phyloP scores from a whole-genome alignment of 2,329 filamentous ascomycete species.

The Rhynchosporium secalis region DNA sequence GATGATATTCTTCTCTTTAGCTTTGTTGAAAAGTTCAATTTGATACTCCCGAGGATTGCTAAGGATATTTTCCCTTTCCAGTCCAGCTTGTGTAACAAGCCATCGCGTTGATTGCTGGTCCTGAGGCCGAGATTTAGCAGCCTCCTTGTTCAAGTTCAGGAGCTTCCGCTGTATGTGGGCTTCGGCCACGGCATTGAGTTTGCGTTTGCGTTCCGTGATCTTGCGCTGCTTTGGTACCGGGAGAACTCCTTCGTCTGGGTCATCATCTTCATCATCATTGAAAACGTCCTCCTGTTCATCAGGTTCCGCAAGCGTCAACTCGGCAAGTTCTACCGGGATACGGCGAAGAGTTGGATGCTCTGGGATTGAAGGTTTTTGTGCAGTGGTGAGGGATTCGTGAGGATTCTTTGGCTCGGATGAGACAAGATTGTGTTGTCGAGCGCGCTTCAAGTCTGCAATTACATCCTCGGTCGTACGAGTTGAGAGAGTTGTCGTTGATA shows the following conservation, averaged over 20 bases:
- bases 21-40: conserved; percentile 83
- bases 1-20: conserved; percentile 83
- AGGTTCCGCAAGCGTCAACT: conserved; percentile 5
- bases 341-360: background rate
- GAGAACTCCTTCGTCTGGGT: conserved; percentile 31
- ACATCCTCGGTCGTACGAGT: conserved; percentile 35
- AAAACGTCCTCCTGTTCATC: conserved; percentile 27
- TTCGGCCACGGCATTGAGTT: conserved; percentile 53
- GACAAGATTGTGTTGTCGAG: background rate
- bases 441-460: conserved; percentile 35
- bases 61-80: conserved; percentile 56
- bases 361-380: background rate
- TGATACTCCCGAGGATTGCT: conserved; percentile 86
- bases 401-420: background rate
- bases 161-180: conserved; percentile 42
- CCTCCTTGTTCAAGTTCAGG: conserved; percentile 34
- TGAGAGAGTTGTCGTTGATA: conserved; percentile 26
- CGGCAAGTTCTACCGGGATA: conserved; percentile 4
- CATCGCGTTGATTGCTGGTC: conserved; percentile 38
- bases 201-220: conserved; percentile 50
- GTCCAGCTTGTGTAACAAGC: conserved; percentile 35
- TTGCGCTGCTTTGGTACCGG: conserved; percentile 40
- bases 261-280: conserved; percentile 28
- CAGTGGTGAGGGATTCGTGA: background rate
- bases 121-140: conserved; percentile 20